Percentiles rank a stretch among this genome's conserved stretches.
Evolutionary conservation across 768 basidiomycete genomes (phyloP).

Genomic region (Suillus clintonianus): DNA sequence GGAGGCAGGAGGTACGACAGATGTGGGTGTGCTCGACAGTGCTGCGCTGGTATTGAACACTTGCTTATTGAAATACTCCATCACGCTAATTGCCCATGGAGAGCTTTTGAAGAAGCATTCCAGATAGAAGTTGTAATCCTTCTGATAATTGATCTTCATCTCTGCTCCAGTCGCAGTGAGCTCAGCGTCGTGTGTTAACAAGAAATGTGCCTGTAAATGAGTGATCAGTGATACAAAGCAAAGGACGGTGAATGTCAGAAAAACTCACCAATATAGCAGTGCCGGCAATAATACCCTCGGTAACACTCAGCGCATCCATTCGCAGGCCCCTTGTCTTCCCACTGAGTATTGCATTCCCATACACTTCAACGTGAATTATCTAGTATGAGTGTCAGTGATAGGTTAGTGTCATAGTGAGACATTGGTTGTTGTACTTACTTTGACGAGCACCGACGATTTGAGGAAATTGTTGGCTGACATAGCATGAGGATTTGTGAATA

Average conservation of each 20-base stretch:
- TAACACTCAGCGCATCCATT: background rate
- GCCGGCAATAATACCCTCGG: background rate
- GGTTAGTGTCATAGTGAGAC: no score
- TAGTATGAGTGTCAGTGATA: background rate
- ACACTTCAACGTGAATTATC: background rate
- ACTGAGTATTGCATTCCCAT: slow-evolving; percentile 5
- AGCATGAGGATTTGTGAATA: background rate
- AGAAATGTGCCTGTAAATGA: background rate
- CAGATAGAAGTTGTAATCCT: background rate
- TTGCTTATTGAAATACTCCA: background rate
- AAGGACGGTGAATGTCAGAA: background rate
- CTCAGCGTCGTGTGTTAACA: background rate
- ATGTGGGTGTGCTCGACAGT: background rate
- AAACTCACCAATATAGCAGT: background rate
- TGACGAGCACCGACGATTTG: background rate
- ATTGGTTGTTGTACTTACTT: background rate
- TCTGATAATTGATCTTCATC: slow-evolving; percentile 1
- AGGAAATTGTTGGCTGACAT: background rate
- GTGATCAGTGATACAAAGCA: background rate
- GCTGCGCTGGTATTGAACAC: background rate
- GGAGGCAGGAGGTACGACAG: background rate
- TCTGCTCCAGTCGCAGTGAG: background rate
- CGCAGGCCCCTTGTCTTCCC: background rate
- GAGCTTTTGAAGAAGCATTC: background rate
- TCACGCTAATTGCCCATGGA: background rate